Percentiles rank a stretch among this genome's conserved stretches.
These are phyloP conservation scores for Fennellomyces sp. DNA, from an alignment of 371 early-diverging fungal species.

Conservation along the genomic window DNA sequence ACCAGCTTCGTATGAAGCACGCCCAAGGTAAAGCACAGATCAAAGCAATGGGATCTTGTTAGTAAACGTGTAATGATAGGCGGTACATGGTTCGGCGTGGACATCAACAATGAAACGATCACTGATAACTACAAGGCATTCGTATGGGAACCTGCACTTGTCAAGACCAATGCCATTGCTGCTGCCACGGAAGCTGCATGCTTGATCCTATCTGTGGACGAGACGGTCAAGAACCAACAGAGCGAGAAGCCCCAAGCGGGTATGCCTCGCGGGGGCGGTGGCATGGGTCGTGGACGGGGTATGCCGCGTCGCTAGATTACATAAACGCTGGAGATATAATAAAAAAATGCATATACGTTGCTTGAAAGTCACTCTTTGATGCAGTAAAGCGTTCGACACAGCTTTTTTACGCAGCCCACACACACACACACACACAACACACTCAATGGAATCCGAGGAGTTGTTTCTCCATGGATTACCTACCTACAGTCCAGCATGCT, in stretches of 20 bases:
- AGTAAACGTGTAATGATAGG: slow-evolving; percentile 34
- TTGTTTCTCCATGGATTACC: not conserved
- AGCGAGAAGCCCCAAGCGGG: slow-evolving; percentile 67
- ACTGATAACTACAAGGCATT: slow-evolving; percentile 93
- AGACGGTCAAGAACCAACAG: slow-evolving; percentile 86
- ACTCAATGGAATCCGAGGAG: not conserved
- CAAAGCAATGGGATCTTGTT: too few relatives aligned
- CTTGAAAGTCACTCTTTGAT: not conserved
- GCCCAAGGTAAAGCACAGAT: slow-evolving; percentile 75
- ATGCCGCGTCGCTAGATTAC: slow-evolving; percentile 59
- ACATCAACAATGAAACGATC: slow-evolving; percentile 89
- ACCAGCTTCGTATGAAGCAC: slow-evolving; percentile 97
- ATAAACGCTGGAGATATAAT: not conserved
- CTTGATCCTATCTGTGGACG: slow-evolving; percentile 94
- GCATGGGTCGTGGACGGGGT: slow-evolving; percentile 62
- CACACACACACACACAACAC: too few relatives aligned
- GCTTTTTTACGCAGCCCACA: too few relatives aligned
- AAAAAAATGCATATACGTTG: not conserved
- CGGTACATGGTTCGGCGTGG: slow-evolving; percentile 93
- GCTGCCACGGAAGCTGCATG: slow-evolving; percentile 98
- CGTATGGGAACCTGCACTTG: slow-evolving; percentile 99
- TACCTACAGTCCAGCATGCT: not conserved
- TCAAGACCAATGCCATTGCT: slow-evolving; percentile 97
- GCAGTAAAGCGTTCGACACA: too few relatives aligned
- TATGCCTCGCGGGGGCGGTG: slow-evolving; percentile 50